phyloP scores from a whole-genome alignment of 768 basidiomycete species.

The Galerina marginata region DNA sequence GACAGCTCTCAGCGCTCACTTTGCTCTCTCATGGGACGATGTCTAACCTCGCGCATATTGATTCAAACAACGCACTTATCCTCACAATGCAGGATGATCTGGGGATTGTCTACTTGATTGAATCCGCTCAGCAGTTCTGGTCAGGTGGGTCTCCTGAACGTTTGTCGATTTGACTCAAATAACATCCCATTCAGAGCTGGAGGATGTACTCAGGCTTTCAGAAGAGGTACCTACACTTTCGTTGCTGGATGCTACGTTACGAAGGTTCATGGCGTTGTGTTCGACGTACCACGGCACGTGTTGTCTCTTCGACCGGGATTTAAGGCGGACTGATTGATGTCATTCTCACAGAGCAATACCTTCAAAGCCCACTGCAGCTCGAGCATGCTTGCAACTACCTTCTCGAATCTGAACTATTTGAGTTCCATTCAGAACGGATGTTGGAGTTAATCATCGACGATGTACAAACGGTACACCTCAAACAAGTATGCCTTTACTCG shows the following conservation, averaged over 20 bases:
- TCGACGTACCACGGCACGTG: conserved; percentile 85
- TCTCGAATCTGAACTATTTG: conserved; percentile 85
- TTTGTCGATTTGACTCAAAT: neutral
- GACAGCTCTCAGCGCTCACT: conserved; percentile 18
- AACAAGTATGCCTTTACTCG: conserved; percentile 12
- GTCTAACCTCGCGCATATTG: conserved; percentile 33
- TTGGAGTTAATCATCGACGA: conserved; percentile 78
- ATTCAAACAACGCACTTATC: conserved; percentile 30
- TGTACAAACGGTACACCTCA: conserved; percentile 61
- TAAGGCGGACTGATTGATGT: conserved; percentile 11
- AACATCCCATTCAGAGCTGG: conserved; percentile 68
- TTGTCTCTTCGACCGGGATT: conserved; percentile 4
- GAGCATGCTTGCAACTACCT: conserved; percentile 82
- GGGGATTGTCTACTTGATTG: conserved; percentile 84
- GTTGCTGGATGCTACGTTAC: conserved; percentile 78
- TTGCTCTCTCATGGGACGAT: conserved; percentile 27
- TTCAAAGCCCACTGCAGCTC: conserved; percentile 83
- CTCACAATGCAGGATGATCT: conserved; percentile 67
- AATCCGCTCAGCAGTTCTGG: conserved; percentile 90
- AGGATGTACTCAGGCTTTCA: conserved; percentile 77
- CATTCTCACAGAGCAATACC: conserved; percentile 66
- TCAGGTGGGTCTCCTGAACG: conserved; percentile 59
- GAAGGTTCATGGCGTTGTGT: conserved; percentile 79
- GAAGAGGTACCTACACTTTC: conserved; percentile 70
- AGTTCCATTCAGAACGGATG: conserved; percentile 93